Base-by-base conservation (phyloP, 208 protist genomes). In the Acanthamoeba royreba region DNA sequence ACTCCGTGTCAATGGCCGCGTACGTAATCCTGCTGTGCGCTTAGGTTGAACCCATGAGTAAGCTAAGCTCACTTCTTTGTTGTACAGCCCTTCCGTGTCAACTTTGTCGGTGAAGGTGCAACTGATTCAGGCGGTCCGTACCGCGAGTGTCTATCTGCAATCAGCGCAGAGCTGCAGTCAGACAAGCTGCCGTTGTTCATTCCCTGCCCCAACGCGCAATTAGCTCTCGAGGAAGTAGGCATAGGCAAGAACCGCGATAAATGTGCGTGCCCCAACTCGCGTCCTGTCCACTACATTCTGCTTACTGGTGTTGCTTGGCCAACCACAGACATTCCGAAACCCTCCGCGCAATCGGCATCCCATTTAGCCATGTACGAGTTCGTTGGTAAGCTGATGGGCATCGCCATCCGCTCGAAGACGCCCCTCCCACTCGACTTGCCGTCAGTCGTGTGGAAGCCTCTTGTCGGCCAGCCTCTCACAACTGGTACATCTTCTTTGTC, bases 311-410 rank as follows among this genome's bases (percentile, higher is more conserved):
- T 63, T 63, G 53, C 53, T 25, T 25, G 25, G n/a, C n/a, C n/a
- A n/a, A n/a, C n/a, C n/a, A n/a, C n/a, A n/a, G 95, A 47, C 63
- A 93, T 95, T 19, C 72, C 88, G 25, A 85, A 77, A 35, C 94
- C 94, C 15, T 61, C 61, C n/a, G 46, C 93, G 13, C 53, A 25
- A 19, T 69, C 69, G 28, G 47, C 93, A 25, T 31, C 66, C 8
- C 92, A 95, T 46, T 52, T 90, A 5, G 19, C 25, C 31, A 97
- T 97, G 40, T 99, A 98, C 81, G 92, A 95, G n/a, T 98, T 99
- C 93, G 35, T 99, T n/a, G 98, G 98, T 15, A 95, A 96, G 63
- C 94, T 99, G 55, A 99, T 99, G 98, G 99, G 98, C 63, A 97
- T 98, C 63, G 98, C 98, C 25, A 92, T 99, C 89, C 97, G 98